phyloP scores from a whole-genome alignment of 176 grass and related monocot genomes.

The Eleusine coracana region DNA sequence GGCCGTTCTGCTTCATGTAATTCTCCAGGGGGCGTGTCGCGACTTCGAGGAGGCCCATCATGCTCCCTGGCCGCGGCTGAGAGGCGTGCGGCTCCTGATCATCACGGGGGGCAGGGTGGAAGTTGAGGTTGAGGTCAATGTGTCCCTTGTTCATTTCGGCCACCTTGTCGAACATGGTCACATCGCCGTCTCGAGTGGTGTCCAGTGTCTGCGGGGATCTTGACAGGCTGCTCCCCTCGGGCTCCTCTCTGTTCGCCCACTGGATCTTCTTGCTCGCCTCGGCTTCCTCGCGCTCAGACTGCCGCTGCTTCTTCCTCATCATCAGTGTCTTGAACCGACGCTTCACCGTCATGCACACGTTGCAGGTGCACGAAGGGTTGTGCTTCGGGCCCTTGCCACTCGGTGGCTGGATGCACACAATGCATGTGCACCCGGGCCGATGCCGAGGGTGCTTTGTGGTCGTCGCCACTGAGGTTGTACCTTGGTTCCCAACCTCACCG shows the following conservation, averaged over 20 bases:
- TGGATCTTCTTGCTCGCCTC: slow-evolving; percentile 79
- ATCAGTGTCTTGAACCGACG: slow-evolving; percentile 98
- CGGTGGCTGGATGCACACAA: slow-evolving; percentile 97
- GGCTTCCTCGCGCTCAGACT: slow-evolving; percentile 83
- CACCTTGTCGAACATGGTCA: slow-evolving; percentile 51
- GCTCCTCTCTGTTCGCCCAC: slow-evolving; percentile 76
- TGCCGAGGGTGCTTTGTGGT: slow-evolving; percentile 96
- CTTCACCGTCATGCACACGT: slow-evolving; percentile 90
- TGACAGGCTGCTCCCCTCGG: slow-evolving; percentile 66
- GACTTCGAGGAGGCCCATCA: slow-evolving; percentile 83
- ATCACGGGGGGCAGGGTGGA: slow-evolving; percentile 41
- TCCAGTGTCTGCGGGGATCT: slow-evolving; percentile 59
- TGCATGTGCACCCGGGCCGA: slow-evolving; percentile 93
- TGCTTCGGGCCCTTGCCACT: slow-evolving; percentile 98
- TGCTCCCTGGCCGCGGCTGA: slow-evolving; percentile 50
- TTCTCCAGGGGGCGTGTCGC: slow-evolving; percentile 73
- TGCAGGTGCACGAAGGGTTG: slow-evolving; percentile 87
- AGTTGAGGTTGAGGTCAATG: slow-evolving; percentile 97
- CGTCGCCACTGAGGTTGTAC: slow-evolving; percentile 54
- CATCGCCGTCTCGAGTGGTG: slow-evolving; percentile 52
- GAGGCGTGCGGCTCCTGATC: slow-evolving; percentile 41
- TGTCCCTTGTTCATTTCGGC: slow-evolving; percentile 58
- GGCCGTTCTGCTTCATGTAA: slow-evolving; percentile 90
- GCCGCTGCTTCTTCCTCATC: slow-evolving; percentile 97
- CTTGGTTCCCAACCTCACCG: slow-evolving; percentile 69